Evolutionary conservation across 148 eudicot genomes (phyloP).

Genomic region (Fallopia convolvulus): DNA sequence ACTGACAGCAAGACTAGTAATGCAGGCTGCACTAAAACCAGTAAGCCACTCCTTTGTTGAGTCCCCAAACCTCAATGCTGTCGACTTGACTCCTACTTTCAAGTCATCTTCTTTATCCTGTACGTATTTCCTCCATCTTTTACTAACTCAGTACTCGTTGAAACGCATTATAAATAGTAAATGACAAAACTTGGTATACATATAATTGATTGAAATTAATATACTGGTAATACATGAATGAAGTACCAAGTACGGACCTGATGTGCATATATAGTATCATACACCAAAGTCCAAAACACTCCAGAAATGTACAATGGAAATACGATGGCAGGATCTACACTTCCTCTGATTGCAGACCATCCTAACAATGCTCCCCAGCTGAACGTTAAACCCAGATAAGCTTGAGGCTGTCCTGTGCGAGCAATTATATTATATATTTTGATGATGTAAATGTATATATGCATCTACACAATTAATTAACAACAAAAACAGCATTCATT

Average conservation of each 20-base stretch:
- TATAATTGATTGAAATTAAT: too few species aligned
- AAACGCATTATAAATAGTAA: too few species aligned
- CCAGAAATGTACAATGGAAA: constrained; percentile 84
- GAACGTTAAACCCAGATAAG: constrained; percentile 88
- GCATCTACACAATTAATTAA: neutral
- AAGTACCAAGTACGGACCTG: constrained; percentile 72
- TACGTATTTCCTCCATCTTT: too few species aligned
- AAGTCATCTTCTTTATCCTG: too few species aligned
- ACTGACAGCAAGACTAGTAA: constrained; percentile 59
- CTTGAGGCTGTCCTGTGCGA: constrained; percentile 73
- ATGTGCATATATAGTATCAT: constrained; percentile 97
- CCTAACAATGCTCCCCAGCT: constrained; percentile 99
- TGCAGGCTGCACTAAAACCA: constrained; percentile 71
- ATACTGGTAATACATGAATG: constrained; percentile 14
- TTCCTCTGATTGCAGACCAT: constrained; percentile 92
- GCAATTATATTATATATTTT: neutral
- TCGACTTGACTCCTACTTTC: too few species aligned
- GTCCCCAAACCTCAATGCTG: constrained; percentile 83
- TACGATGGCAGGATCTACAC: constrained; percentile 71
- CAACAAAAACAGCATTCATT: constrained; percentile 7
- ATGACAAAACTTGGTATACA: too few species aligned
- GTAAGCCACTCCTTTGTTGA: constrained; percentile 66
- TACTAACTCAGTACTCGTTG: too few species aligned
- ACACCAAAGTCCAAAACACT: constrained; percentile 87
- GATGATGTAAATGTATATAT: too few species aligned